Evolutionary conservation across 2,329 filamentous ascomycete species (phyloP).

Genomic region (Botrytis fabae): DNA sequence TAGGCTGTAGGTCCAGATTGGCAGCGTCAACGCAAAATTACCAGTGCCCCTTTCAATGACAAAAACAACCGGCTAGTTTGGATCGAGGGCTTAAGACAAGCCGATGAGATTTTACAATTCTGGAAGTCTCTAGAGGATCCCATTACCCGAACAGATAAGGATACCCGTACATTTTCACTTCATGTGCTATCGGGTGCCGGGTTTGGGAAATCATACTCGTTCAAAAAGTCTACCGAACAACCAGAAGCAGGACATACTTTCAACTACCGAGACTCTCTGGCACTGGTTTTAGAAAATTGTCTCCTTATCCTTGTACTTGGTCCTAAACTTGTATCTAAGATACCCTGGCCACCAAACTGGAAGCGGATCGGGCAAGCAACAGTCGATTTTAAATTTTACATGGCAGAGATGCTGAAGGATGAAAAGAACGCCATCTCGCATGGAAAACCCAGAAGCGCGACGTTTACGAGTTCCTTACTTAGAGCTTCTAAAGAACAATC

Average conservation of each 20-base stretch:
- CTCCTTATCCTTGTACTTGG: constrained; percentile 6
- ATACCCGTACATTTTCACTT: constrained; percentile 6
- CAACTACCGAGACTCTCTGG: background rate
- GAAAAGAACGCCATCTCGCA: constrained; percentile 1
- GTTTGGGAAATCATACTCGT: constrained; percentile 17
- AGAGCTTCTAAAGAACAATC: constrained; percentile 13
- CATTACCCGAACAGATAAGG: background rate
- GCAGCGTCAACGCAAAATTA: constrained; percentile 18
- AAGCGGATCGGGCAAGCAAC: background rate
- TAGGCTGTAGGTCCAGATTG: constrained; percentile 5
- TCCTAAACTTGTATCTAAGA: background rate
- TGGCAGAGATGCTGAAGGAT: constrained; percentile 11
- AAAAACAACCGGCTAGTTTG: constrained; percentile 8
- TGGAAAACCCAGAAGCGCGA: background rate
- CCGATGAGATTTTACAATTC: constrained; percentile 15
- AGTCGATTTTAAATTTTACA: background rate
- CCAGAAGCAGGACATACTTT: background rate
- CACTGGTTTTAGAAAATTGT: constrained; percentile 2
- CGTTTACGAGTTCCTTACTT: constrained; percentile 8
- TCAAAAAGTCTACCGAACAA: background rate
- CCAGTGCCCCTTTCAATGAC: constrained; percentile 1
- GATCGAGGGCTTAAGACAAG: constrained; percentile 10
- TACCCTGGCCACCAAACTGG: background rate
- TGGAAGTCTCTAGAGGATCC: background rate
- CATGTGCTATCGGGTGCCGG: constrained; percentile 2